Percentiles rank a stretch among this genome's conserved stretches.
These are phyloP conservation scores for Candida glucosophila DNA, from an alignment of 1,139 yeast species.

Conservation along the genomic window DNA sequence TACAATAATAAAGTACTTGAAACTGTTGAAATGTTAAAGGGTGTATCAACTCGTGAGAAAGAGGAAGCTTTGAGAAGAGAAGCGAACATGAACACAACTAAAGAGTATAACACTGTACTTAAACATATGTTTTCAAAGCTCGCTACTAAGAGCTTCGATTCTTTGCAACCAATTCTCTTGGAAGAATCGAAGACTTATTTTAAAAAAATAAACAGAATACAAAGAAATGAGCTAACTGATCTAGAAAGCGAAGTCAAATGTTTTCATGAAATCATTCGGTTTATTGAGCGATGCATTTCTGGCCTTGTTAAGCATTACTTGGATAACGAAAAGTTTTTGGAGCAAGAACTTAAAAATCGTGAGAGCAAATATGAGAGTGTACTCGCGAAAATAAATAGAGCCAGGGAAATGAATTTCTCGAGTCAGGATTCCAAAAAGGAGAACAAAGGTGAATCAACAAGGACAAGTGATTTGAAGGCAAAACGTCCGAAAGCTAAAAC, in stretches of 20 bases:
- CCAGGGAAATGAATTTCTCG: slow-evolving; percentile 7
- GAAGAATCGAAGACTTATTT: slow-evolving; percentile 12
- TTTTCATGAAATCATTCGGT: slow-evolving; percentile 10
- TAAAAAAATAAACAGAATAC: slow-evolving; percentile 7
- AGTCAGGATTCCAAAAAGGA: slow-evolving; percentile 3
- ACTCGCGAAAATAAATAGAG: slow-evolving; percentile 6
- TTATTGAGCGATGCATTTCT: slow-evolving; percentile 11
- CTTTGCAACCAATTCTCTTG: slow-evolving; percentile 13
- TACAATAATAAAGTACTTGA: no score
- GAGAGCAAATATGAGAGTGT: slow-evolving; percentile 6
- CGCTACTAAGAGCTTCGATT: slow-evolving; percentile 1
- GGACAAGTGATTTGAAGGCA: no score
- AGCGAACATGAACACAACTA: no score
- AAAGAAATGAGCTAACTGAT: slow-evolving; percentile 6
- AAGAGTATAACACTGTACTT: no score
- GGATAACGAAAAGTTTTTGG: slow-evolving; percentile 11
- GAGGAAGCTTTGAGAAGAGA: no score
- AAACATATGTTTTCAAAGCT: no score
- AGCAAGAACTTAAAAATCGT: slow-evolving; percentile 10
- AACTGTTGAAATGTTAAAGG: no score
- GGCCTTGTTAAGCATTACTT: slow-evolving; percentile 13
- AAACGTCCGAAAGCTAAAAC: no score
- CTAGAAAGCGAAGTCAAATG: slow-evolving; percentile 6
- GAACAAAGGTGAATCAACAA: slow-evolving; percentile 2
- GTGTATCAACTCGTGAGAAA: no score